These are phyloP conservation scores for Claviceps quebecensis DNA, from an alignment of 2,329 filamentous ascomycete species.

Conservation along the genomic window DNA sequence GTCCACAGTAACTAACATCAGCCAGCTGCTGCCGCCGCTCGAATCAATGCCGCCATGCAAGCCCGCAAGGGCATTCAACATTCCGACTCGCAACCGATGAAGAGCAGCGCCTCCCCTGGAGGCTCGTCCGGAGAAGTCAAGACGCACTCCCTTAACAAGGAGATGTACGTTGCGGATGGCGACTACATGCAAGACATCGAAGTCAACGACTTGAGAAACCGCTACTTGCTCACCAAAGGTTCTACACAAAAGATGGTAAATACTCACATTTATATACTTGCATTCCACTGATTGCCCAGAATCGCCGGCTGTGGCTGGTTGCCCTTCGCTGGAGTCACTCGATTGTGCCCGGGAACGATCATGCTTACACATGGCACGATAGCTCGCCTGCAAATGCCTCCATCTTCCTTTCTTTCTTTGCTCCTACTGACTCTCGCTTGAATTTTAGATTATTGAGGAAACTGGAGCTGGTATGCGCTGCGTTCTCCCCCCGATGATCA, in stretches of 20 bases:
- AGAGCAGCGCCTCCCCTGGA: constrained; percentile 11
- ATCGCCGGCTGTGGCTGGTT: constrained; percentile 19
- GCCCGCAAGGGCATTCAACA: constrained; percentile 83
- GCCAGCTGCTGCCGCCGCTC: constrained; percentile 74
- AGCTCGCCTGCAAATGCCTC: constrained; percentile 39
- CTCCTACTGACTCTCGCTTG: constrained; percentile 90
- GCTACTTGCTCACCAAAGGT: constrained; percentile 93
- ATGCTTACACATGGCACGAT: constrained; percentile 61
- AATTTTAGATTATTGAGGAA: constrained; percentile 95
- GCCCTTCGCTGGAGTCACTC: constrained; percentile 5
- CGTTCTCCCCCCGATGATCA: constrained; percentile 15
- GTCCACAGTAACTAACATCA: constrained; percentile 9
- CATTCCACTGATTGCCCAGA: constrained; percentile 23
- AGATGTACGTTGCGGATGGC: constrained; percentile 89
- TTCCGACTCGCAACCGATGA: constrained; percentile 75
- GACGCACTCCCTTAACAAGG: constrained; percentile 18
- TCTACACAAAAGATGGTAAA: constrained; percentile 99
- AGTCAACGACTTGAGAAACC: constrained; percentile 93
- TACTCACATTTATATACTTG: constrained; percentile 40
- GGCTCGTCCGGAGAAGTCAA: constrained; percentile 5
- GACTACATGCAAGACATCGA: constrained; percentile 99
- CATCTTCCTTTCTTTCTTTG: constrained; percentile 45
- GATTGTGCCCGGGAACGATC: constrained; percentile 31
- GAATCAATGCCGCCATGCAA: constrained; percentile 71
- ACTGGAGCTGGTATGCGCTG: constrained; percentile 94